Percentiles rank a stretch among this genome's conserved stretches.
Conservation (phyloP, 2,329 filamentous ascomycete species). For the Alternaria brassicae region DNA sequence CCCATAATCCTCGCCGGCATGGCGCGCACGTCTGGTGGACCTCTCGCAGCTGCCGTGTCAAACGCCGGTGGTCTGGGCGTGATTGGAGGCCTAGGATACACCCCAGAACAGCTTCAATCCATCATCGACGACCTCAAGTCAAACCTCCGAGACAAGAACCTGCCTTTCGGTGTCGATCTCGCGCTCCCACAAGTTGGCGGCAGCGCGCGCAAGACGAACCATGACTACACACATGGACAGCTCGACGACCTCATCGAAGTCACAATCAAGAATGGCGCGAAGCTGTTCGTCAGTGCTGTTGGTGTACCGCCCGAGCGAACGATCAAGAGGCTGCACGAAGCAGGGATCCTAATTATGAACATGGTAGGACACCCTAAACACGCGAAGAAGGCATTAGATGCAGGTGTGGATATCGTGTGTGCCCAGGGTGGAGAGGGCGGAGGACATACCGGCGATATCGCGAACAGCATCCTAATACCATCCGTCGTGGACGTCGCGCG, state of each 20-base stretch:
- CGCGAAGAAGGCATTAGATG: conserved; percentile 83
- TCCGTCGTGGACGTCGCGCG: conserved; percentile 84
- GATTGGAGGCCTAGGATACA: conserved; percentile 56
- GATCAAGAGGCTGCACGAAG: conserved; percentile 77
- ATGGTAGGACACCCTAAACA: conserved; percentile 96
- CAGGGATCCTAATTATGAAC: conserved; percentile 89
- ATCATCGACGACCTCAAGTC: conserved; percentile 89
- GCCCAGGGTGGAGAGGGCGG: conserved; percentile 93
- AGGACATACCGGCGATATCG: conserved; percentile 88
- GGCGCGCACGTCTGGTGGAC: conserved; percentile 71
- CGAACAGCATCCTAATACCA: conserved; percentile 85
- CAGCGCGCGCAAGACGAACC: conserved; percentile 84
- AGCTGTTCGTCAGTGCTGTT: conserved; percentile 85
- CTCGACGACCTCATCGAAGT: conserved; percentile 88
- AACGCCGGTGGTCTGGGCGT: conserved; percentile 82
- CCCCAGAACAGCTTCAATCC: conserved; percentile 73
- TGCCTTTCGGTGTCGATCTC: conserved; percentile 91
- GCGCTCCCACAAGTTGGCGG: conserved; percentile 90
- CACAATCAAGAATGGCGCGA: conserved; percentile 81
- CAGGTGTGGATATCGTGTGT: conserved; percentile 89
- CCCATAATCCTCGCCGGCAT: conserved; percentile 93
- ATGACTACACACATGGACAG: conserved; percentile 92
- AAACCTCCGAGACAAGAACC: conserved; percentile 67
- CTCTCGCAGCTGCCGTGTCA: conserved; percentile 60
- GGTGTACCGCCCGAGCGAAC: conserved; percentile 79